phyloP scores from a whole-genome alignment of 1,284 basidiomycete genomes.

The Omphalotus olearius region DNA sequence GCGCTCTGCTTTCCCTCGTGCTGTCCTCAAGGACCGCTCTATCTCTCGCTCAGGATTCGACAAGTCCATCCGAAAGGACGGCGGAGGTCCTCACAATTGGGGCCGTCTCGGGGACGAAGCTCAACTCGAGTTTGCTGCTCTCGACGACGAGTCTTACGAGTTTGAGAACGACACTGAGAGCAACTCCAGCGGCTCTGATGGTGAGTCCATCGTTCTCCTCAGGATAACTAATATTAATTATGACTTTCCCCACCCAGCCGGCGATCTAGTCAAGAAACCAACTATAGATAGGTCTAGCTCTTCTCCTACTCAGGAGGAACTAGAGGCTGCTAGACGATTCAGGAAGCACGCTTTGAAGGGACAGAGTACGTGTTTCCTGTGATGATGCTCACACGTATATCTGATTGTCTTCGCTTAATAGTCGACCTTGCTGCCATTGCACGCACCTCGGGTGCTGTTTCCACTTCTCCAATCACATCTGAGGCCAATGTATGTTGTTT shows the following conservation, averaged over 20 bases:
- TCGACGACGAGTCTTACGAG: constrained; percentile 46
- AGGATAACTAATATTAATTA: background rate
- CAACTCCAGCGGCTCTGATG: constrained; percentile 3
- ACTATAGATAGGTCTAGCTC: background rate
- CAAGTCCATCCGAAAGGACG: constrained; percentile 73
- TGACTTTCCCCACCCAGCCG: constrained; percentile 5
- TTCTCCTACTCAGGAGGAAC: constrained; percentile 52
- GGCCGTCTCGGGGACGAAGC: constrained; percentile 53
- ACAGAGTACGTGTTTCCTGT: constrained; percentile 33
- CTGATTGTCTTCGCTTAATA: constrained; percentile 18
- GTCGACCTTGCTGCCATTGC: constrained; percentile 78
- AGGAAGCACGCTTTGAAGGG: constrained; percentile 59
- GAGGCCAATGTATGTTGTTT: background rate
- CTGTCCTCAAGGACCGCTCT: constrained; percentile 73
- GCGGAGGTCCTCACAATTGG: constrained; percentile 82
- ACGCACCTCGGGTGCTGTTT: constrained; percentile 73
- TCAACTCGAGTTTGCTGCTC: constrained; percentile 43
- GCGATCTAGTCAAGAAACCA: constrained; percentile 20
- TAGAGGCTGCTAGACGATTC: constrained; percentile 56
- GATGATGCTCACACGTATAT: constrained; percentile 2
- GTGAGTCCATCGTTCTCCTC: background rate
- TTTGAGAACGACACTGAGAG: constrained; percentile 28
- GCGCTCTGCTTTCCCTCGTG: constrained; percentile 70
- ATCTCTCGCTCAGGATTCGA: constrained; percentile 74
- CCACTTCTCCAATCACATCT: constrained; percentile 35